These are phyloP conservation scores for Fomitopsis palustris DNA, from an alignment of 1,284 basidiomycete species.

Conservation along the genomic window DNA sequence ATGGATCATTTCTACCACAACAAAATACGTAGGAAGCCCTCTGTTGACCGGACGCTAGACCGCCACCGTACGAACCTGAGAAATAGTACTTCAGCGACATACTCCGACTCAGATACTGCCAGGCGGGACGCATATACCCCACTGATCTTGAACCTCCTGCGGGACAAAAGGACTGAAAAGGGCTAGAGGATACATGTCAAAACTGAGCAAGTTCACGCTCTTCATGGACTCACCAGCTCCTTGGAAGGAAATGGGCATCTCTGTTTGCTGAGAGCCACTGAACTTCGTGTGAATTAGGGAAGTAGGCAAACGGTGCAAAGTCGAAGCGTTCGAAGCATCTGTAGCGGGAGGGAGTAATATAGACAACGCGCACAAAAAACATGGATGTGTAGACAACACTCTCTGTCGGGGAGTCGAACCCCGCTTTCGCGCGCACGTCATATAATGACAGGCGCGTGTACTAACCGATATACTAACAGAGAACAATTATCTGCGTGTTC, in stretches of 20 bases:
- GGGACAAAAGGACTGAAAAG: background rate
- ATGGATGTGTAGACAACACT: too few species aligned
- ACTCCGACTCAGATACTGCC: background rate
- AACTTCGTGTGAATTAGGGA: too few species aligned
- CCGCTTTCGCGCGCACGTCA: conserved; percentile 34
- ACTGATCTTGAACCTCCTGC: background rate
- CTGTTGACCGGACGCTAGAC: background rate
- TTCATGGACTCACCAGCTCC: background rate
- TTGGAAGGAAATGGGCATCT: background rate
- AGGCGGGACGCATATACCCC: background rate
- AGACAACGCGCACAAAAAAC: too few species aligned
- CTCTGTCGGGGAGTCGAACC: conserved; percentile 13
- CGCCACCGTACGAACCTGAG: background rate
- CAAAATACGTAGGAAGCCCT: background rate
- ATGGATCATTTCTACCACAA: background rate
- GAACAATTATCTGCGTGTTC: too few species aligned
- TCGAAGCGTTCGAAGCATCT: too few species aligned
- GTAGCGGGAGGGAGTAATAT: too few species aligned
- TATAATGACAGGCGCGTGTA: background rate
- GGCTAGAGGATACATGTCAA: background rate
- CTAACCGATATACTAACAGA: conserved; percentile 1
- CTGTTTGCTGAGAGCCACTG: too few species aligned
- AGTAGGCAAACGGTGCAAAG: too few species aligned
- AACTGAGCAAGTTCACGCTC: background rate
- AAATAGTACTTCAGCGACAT: too few species aligned